These are phyloP conservation scores for Geotrichum australiense DNA, from an alignment of 1,139 yeast species.

Conservation along the genomic window DNA sequence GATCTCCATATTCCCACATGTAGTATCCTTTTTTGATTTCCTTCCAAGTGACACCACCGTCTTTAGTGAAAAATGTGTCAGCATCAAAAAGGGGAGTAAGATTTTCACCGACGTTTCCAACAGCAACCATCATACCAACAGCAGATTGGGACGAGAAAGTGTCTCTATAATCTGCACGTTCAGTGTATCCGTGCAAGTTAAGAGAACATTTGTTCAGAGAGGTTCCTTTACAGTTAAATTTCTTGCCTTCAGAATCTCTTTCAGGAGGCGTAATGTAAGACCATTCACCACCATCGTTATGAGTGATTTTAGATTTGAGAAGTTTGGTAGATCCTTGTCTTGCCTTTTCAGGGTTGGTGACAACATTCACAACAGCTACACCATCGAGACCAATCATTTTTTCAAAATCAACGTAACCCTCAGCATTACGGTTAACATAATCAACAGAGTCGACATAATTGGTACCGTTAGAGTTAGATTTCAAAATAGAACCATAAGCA, in stretches of 20 bases:
- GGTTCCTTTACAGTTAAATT: constrained; percentile 42
- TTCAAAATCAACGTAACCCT: constrained; percentile 87
- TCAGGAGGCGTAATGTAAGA: constrained; percentile 57
- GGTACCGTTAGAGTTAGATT: constrained; percentile 93
- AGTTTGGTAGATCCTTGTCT: constrained; percentile 42
- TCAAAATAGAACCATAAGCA: constrained; percentile 77
- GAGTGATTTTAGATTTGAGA: constrained; percentile 67
- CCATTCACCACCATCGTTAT: constrained; percentile 95
- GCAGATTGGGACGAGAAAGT: constrained; percentile 87
- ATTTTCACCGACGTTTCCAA: constrained; percentile 79
- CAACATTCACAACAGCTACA: constrained; percentile 65
- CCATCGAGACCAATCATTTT: constrained; percentile 86
- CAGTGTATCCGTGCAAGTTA: constrained; percentile 87
- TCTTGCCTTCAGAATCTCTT: constrained; percentile 54
- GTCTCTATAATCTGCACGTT: constrained; percentile 74
- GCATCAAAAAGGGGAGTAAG: constrained; percentile 47
- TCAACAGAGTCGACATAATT: constrained; percentile 68
- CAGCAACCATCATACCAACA: constrained; percentile 74
- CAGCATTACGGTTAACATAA: constrained; percentile 64
- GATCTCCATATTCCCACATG: constrained; percentile 96
- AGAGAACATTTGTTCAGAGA: constrained; percentile 60
- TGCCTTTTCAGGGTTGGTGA: constrained; percentile 45
- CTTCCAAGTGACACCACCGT: constrained; percentile 88
- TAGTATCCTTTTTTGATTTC: constrained; percentile 66
- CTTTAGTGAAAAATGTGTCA: constrained; percentile 68